Conservation (phyloP, 2,329 filamentous ascomycete genomes). For the Aspergillus viridinutans region DNA sequence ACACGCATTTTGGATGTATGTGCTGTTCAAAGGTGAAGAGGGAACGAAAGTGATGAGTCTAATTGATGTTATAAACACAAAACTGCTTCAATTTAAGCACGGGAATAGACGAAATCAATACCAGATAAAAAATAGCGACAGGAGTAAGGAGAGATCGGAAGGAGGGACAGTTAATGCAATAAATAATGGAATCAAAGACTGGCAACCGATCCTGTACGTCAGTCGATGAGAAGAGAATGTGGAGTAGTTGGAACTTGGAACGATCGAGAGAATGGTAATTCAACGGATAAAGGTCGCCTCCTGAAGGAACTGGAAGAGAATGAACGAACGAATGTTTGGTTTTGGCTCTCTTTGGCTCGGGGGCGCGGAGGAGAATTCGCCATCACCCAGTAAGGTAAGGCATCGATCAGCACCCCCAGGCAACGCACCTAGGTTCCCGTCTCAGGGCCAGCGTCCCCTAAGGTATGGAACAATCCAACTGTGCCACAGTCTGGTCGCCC, state of each 20-base stretch:
- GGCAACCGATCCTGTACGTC: conserved; percentile 6
- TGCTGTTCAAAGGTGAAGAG: neutral
- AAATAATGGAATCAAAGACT: neutral
- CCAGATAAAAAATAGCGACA: neutral
- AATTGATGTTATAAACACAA: conserved; percentile 1
- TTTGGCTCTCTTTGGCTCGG: neutral
- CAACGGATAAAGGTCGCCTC: conserved; percentile 1
- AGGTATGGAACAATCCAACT: neutral
- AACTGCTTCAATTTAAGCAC: neutral
- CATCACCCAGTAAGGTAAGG: neutral
- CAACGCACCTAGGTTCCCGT: neutral
- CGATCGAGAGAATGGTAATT: neutral
- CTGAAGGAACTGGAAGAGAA: neutral
- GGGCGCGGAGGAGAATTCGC: no score
- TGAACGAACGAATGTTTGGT: neutral
- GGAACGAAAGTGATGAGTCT: neutral
- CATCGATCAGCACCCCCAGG: neutral
- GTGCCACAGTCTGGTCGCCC: neutral
- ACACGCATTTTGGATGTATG: conserved; percentile 39
- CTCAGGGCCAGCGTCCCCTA: neutral
- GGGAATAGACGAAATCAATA: neutral
- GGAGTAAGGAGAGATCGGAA: neutral
- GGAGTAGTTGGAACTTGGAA: conserved; percentile 1
- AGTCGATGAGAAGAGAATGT: conserved; percentile 6
- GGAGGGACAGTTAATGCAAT: conserved; percentile 2